Conservation (phyloP, 352 stramenopile species). For the Phytopythium boreale region DNA sequence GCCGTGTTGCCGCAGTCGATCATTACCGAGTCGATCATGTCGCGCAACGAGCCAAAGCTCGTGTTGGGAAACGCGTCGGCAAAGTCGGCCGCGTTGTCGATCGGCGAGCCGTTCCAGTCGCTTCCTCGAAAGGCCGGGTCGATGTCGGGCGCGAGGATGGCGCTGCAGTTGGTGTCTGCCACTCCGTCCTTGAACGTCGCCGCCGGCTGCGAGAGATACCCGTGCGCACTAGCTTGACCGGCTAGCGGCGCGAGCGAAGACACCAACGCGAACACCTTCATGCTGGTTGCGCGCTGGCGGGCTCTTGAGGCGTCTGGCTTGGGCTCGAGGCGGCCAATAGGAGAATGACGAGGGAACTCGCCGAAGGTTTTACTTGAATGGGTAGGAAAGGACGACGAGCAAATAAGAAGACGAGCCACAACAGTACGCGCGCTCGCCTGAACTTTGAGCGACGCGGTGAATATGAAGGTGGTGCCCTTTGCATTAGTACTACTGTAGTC, state of each 20-base stretch:
- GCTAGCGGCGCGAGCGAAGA: neutral
- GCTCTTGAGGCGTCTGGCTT: neutral
- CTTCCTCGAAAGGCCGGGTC: slow-evolving; percentile 21
- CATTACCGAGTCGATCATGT: slow-evolving; percentile 29
- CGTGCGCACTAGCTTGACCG: slow-evolving; percentile 12
- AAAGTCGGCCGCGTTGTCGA: slow-evolving; percentile 27
- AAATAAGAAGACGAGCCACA: neutral
- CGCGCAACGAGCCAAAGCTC: slow-evolving; percentile 26
- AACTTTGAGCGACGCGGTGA: neutral
- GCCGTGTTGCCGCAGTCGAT: slow-evolving; percentile 22
- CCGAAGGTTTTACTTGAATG: no score
- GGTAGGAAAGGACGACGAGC: neutral
- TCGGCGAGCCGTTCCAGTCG: slow-evolving; percentile 28
- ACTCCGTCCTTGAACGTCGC: slow-evolving; percentile 26
- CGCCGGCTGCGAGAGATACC: slow-evolving; percentile 28
- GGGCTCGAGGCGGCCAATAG: neutral
- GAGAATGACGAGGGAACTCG: neutral
- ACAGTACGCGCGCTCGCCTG: neutral
- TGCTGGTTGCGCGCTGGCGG: neutral
- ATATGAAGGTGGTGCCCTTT: neutral
- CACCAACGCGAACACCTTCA: neutral
- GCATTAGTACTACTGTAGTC: no score
- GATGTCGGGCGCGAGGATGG: slow-evolving; percentile 14
- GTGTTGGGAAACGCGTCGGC: slow-evolving; percentile 24
- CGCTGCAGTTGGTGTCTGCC: slow-evolving; percentile 22